Conservation (phyloP, 148 eudicot genomes). For the Bassia scoparia region DNA sequence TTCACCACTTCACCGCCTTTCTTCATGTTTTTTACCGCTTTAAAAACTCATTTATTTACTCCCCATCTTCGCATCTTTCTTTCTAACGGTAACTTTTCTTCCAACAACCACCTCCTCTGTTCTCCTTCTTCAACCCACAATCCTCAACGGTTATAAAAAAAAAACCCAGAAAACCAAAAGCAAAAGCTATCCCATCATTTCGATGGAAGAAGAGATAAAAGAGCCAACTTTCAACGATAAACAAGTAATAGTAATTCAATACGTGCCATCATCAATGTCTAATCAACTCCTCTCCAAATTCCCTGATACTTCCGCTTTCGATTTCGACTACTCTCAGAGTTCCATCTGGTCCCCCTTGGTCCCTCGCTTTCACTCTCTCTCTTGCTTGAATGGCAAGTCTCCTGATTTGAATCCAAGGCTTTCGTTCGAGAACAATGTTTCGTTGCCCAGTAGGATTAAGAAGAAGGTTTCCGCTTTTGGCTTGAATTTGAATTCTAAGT, state of each 20-base stretch:
- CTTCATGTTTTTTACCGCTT: neutral
- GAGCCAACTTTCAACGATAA: slow-evolving; percentile 17
- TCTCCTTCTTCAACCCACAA: neutral
- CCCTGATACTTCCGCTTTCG: slow-evolving; percentile 68
- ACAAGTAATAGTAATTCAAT: slow-evolving; percentile 47
- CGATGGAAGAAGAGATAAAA: slow-evolving; percentile 27
- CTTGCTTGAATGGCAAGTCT: slow-evolving; percentile 22
- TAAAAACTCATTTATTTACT: neutral
- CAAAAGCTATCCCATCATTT: neutral
- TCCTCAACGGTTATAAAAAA: slow-evolving; percentile 26
- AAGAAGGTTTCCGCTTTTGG: slow-evolving; percentile 31
- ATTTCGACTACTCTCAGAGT: slow-evolving; percentile 78
- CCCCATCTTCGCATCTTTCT: slow-evolving; percentile 14
- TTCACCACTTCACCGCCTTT: slow-evolving; percentile 13
- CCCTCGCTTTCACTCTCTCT: slow-evolving; percentile 35
- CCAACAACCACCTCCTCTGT: neutral
- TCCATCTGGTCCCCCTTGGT: slow-evolving; percentile 76
- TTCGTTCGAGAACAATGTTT: slow-evolving; percentile 25
- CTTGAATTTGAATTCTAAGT: slow-evolving; percentile 20
- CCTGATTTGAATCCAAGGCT: slow-evolving; percentile 35
- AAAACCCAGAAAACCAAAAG: neutral
- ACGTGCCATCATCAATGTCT: slow-evolving; percentile 45
- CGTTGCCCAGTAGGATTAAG: slow-evolving; percentile 28
- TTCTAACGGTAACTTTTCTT: slow-evolving; percentile 32
- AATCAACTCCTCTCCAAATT: slow-evolving; percentile 48